Evolutionary conservation across 306 rosid genomes (phyloP).

Genomic region (Mucuna pruriens): DNA sequence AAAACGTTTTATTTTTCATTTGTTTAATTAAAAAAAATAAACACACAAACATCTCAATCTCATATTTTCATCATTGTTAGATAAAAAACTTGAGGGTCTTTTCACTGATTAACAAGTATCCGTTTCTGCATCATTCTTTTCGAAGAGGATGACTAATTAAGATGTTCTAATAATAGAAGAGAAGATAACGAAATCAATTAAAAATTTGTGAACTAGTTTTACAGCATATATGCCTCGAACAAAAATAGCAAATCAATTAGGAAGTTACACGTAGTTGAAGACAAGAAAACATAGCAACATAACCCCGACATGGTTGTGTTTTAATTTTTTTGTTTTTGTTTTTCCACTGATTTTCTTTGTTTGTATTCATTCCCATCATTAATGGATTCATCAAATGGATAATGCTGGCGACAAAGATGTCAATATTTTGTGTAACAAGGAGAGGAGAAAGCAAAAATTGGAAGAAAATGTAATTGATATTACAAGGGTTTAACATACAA

Average conservation of each 20-base stretch:
- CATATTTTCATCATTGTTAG: too few species aligned
- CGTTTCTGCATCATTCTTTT: neutral
- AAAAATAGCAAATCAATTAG: constrained; percentile 1
- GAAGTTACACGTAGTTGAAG: neutral
- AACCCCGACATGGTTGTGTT: neutral
- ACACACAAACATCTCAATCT: neutral
- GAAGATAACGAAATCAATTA: neutral
- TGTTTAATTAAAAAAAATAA: neutral
- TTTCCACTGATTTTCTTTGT: neutral
- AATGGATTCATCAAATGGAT: neutral
- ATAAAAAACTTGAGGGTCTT: neutral
- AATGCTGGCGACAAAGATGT: neutral
- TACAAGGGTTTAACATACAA: constrained; percentile 8
- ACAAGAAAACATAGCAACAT: neutral
- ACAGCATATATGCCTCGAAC: neutral
- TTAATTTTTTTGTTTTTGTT: neutral
- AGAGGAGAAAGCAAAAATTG: neutral
- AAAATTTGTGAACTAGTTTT: neutral
- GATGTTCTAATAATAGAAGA: constrained; percentile 22
- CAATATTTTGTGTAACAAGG: neutral
- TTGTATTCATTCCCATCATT: neutral
- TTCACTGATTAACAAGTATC: neutral
- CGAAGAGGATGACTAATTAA: neutral
- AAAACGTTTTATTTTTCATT: too few species aligned
- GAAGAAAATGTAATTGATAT: constrained; percentile 5